Evolutionary conservation across 148 eudicot genomes (phyloP).

Genomic region (Salicornia ramosissima): DNA sequence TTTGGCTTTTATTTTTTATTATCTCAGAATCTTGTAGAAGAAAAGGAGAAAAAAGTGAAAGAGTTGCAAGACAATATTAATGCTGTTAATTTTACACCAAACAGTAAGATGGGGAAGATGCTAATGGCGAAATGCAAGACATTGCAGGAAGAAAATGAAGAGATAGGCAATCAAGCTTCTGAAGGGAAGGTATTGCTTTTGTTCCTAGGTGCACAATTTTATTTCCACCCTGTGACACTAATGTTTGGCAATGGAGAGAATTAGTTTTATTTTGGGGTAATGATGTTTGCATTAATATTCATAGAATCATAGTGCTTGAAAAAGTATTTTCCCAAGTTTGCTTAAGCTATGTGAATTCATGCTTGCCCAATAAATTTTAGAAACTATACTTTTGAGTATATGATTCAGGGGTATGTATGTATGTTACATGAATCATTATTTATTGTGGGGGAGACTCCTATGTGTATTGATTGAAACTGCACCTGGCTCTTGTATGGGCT

Average conservation of each 20-base stretch:
- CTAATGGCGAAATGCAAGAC: constrained; percentile 94
- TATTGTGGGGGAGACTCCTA: not conserved
- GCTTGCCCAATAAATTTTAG: not conserved
- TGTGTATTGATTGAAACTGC: not conserved
- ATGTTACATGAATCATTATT: not conserved
- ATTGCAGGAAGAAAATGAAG: constrained; percentile 96
- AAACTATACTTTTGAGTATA: not conserved
- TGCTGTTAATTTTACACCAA: constrained; percentile 80
- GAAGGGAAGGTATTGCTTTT: constrained; percentile 80
- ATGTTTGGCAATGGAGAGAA: not conserved
- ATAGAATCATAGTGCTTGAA: not conserved
- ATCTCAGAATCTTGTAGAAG: constrained; percentile 86
- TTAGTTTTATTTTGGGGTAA: not conserved
- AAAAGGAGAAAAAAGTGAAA: constrained; percentile 91
- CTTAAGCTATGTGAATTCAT: too few relatives aligned
- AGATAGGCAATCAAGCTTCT: constrained; percentile 93
- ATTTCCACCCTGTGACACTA: not conserved
- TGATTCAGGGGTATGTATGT: not conserved
- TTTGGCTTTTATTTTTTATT: not conserved
- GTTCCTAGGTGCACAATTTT: not conserved
- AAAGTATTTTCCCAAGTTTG: not conserved
- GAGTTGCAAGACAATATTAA: constrained; percentile 81
- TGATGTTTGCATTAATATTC: not conserved
- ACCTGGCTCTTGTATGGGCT: not conserved
- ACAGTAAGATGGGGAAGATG: constrained; percentile 95